These are phyloP conservation scores for Botrytis fabae DNA, from an alignment of 2,329 filamentous ascomycete genomes.

Conservation along the genomic window DNA sequence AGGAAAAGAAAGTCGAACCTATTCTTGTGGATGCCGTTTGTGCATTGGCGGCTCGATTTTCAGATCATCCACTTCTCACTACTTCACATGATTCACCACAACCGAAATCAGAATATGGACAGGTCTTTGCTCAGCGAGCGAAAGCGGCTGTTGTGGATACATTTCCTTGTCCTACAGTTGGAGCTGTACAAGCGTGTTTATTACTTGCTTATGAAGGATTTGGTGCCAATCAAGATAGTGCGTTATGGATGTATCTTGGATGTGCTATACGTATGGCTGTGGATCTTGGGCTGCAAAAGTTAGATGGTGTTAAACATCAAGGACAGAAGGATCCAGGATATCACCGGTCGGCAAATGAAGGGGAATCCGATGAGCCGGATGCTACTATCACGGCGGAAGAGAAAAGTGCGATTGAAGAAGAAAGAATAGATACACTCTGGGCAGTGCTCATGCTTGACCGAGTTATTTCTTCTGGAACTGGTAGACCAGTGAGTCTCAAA, in stretches of 20 bases:
- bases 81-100: conserved; percentile 51
- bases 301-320: conserved; percentile 66
- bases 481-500: conserved; percentile 77
- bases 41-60: conserved; percentile 75
- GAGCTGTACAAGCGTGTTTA: conserved; percentile 79
- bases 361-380: conserved; percentile 45
- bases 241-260: conserved; percentile 90
- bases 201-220: conserved; percentile 88
- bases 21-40: conserved; percentile 88
- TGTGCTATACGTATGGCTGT: conserved; percentile 82
- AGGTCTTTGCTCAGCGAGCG: conserved; percentile 76
- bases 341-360: conserved; percentile 45
- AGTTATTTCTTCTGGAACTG: conserved; percentile 84
- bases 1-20: conserved; percentile 48
- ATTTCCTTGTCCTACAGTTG: conserved; percentile 78
- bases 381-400: conserved; percentile 48
- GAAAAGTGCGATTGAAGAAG: conserved; percentile 68
- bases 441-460: conserved; percentile 85
- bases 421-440: conserved; percentile 87
- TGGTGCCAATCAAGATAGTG: conserved; percentile 83
- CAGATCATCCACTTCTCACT: conserved; percentile 56
- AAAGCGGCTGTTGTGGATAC: conserved; percentile 81
- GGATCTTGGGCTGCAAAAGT: conserved; percentile 78
- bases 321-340: conserved; percentile 41
- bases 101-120: conserved; percentile 67